Evolutionary conservation across 805 yeast species (phyloP).

Genomic region (Barnettozyma salicaria): DNA sequence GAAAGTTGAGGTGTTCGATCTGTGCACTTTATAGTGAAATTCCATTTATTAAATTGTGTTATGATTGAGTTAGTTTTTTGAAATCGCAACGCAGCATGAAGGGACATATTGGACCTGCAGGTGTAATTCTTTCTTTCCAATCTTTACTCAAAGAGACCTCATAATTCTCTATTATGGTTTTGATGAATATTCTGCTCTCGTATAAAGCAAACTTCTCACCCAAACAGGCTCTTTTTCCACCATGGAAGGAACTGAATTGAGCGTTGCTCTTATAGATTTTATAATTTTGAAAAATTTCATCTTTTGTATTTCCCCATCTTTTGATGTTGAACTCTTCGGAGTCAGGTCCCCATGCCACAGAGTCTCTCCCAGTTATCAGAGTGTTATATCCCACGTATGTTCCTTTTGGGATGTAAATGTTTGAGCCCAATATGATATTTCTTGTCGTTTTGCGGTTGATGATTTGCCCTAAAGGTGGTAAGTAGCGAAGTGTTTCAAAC

Average conservation of each 20-base stretch:
- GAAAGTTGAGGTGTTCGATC: no score
- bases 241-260: conserved; percentile 49
- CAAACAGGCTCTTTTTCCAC: conserved; percentile 52
- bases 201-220: conserved; percentile 53
- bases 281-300: conserved; percentile 36
- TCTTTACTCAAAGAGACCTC: conserved; percentile 32
- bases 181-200: conserved; percentile 37
- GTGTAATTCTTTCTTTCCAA: conserved; percentile 47
- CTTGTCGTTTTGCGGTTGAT: conserved; percentile 43
- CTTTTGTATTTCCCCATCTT: conserved; percentile 44
- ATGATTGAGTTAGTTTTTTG: no score
- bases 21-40: no score
- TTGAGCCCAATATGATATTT: conserved; percentile 34
- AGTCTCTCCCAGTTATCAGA: conserved; percentile 44
- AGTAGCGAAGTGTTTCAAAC: conserved; percentile 43
- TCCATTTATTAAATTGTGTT: no score
- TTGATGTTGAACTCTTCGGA: conserved; percentile 41
- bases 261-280: conserved; percentile 39
- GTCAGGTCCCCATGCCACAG: conserved; percentile 38
- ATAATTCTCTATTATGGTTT: conserved; percentile 33
- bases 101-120: conserved; percentile 56
- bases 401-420: conserved; percentile 42
- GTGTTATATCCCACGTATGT: conserved; percentile 52
- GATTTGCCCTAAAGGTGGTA: conserved; percentile 53
- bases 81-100: conserved; percentile 24